These are phyloP conservation scores for Nemania sp. DNA, from an alignment of 2,329 filamentous ascomycete species.

Conservation along the genomic window DNA sequence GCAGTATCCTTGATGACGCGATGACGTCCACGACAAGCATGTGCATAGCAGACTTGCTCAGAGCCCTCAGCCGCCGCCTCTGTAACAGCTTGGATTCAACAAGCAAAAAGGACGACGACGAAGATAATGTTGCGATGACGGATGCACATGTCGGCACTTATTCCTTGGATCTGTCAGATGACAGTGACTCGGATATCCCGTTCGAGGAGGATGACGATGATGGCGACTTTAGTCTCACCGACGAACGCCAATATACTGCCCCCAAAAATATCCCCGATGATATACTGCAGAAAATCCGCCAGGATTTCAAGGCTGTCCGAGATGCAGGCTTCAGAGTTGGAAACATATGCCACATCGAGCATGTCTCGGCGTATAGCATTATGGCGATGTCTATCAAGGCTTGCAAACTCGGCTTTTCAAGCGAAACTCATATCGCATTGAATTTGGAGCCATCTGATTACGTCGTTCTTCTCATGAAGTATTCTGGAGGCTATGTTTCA, in stretches of 20 bases:
- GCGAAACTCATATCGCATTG: constrained; percentile 80
- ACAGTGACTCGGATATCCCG: constrained; percentile 13
- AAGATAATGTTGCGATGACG: background rate
- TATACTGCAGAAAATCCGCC: constrained; percentile 49
- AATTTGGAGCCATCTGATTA: constrained; percentile 69
- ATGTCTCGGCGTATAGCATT: constrained; percentile 48
- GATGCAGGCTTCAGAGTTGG: constrained; percentile 73
- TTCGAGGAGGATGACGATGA: constrained; percentile 23
- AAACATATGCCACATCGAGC: constrained; percentile 55
- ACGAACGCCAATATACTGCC: constrained; percentile 23
- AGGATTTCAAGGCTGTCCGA: constrained; percentile 66
- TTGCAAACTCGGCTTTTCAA: constrained; percentile 71
- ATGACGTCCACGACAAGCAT: constrained; percentile 29
- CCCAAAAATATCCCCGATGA: background rate
- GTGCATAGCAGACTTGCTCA: constrained; percentile 32
- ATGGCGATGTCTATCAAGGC: constrained; percentile 73
- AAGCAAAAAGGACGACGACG: constrained; percentile 34
- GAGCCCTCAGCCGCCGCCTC: constrained; percentile 40
- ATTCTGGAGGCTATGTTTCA: constrained; percentile 63
- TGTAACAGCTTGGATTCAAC: constrained; percentile 29
- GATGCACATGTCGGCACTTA: constrained; percentile 18
- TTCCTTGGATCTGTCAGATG: constrained; percentile 30
- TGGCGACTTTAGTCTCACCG: constrained; percentile 38
- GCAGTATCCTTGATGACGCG: constrained; percentile 32
- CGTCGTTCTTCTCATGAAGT: constrained; percentile 72